phyloP scores from a whole-genome alignment of 768 basidiomycete species.

The Boletales sp. region DNA sequence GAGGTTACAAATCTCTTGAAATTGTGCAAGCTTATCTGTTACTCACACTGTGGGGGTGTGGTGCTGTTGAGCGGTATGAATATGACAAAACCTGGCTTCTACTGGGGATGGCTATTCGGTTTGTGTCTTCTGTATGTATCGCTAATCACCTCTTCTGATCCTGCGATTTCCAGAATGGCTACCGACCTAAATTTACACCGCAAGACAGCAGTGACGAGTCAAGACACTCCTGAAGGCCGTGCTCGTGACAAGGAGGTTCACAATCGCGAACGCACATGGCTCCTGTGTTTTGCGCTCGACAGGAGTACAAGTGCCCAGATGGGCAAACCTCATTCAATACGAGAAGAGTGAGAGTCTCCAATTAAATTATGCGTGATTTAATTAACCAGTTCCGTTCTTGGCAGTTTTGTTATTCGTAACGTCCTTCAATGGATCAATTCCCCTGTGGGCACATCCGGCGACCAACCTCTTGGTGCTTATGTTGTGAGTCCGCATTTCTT shows the following conservation, averaged over 20 bases:
- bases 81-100: slow-evolving; percentile 93
- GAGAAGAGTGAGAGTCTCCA: slow-evolving; percentile 74
- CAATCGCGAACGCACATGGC: slow-evolving; percentile 95
- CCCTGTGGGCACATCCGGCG: slow-evolving; percentile 58
- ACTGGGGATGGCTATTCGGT: slow-evolving; percentile 84
- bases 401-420: slow-evolving; percentile 84
- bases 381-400: neutral
- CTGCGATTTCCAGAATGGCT: slow-evolving; percentile 63
- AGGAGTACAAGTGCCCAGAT: slow-evolving; percentile 91
- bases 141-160: slow-evolving; percentile 8
- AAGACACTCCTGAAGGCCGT: slow-evolving; percentile 75
- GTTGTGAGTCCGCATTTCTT: slow-evolving; percentile 45
- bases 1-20: slow-evolving; percentile 89
- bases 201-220: slow-evolving; percentile 58
- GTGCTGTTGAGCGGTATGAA: slow-evolving; percentile 94
- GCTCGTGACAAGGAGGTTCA: slow-evolving; percentile 81
- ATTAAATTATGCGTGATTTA: neutral
- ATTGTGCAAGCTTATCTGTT: slow-evolving; percentile 94
- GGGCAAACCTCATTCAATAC: slow-evolving; percentile 92
- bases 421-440: slow-evolving; percentile 71
- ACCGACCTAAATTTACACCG: slow-evolving; percentile 95
- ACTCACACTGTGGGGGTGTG: slow-evolving; percentile 85
- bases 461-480: slow-evolving; percentile 71
- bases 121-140: slow-evolving; percentile 18
- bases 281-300: slow-evolving; percentile 82